A percentile compares a stretch with the other conserved stretches of the same genome.
phyloP scores from a whole-genome alignment of 2,329 filamentous ascomycete species.

The Rutstroemia sp. region DNA sequence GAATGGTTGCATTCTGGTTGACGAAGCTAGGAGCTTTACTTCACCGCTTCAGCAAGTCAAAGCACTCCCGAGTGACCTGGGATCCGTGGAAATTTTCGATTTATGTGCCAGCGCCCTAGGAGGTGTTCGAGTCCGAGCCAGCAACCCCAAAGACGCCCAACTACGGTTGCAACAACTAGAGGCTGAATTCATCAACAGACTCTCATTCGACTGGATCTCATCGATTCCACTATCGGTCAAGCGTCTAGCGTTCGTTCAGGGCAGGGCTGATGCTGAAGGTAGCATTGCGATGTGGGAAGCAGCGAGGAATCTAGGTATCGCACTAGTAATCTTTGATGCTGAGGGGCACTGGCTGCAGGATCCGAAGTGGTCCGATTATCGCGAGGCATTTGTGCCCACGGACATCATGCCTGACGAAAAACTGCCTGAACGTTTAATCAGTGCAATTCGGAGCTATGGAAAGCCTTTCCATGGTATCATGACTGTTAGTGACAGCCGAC shows the following conservation, averaged over 20 bases:
- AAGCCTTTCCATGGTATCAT: slow-evolving; percentile 31
- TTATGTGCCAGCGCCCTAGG: not conserved
- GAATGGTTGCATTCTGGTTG: not conserved
- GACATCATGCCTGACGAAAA: slow-evolving; percentile 20
- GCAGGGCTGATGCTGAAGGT: not conserved
- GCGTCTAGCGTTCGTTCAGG: not conserved
- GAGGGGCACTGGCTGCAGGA: not conserved
- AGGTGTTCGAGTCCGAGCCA: not conserved
- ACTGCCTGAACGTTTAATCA: slow-evolving; percentile 27
- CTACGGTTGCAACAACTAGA: not conserved
- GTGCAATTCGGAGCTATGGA: slow-evolving; percentile 22
- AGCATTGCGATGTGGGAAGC: not conserved
- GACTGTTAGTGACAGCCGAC: slow-evolving; percentile 29
- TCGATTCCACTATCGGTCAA: not conserved
- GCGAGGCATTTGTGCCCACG: slow-evolving; percentile 30
- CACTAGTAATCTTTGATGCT: not conserved
- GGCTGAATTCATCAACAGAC: not conserved
- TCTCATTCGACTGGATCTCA: not conserved
- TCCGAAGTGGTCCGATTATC: not conserved
- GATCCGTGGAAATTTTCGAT: not conserved
- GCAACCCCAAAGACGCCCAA: not conserved
- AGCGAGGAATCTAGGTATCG: not conserved
- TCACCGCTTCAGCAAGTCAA: not conserved
- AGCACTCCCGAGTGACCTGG: not conserved
- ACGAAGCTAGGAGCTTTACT: not conserved